Percentiles rank a stretch among this genome's conserved stretches.
Conservation (phyloP, 345 rosid genomes). For the Eucalyptus erythrocorys region DNA sequence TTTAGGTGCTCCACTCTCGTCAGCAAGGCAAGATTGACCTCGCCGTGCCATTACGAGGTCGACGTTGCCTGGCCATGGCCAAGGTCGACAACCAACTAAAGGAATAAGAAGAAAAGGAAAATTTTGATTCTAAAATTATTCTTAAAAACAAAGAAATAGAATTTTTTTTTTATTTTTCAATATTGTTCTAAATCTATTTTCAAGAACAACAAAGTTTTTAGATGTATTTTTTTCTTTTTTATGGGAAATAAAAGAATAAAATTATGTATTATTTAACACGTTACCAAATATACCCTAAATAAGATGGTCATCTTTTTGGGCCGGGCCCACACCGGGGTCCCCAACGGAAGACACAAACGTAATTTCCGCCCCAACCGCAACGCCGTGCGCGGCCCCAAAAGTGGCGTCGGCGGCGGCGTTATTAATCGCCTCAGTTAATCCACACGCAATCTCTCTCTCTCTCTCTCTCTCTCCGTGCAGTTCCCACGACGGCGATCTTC, state of each 20-base stretch:
- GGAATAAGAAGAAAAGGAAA: too few species aligned
- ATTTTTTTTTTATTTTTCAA: accelerated
- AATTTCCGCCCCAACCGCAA: not conserved
- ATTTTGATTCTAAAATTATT: too few species aligned
- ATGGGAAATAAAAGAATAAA: too few species aligned
- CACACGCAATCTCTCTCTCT: not conserved
- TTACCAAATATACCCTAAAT: not conserved
- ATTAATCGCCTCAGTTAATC: not conserved
- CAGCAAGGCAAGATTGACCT: not conserved
- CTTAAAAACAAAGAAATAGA: too few species aligned
- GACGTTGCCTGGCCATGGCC: accelerated
- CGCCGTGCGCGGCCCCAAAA: not conserved
- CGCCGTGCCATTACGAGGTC: accelerated
- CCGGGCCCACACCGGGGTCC: not conserved
- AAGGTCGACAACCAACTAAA: accelerated
- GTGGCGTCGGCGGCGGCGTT: not conserved
- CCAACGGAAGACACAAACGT: not conserved
- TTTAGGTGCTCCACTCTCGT: constrained; percentile 87
- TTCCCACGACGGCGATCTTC: not conserved
- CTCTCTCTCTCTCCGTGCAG: not conserved
- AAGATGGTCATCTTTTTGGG: not conserved
- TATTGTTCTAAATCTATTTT: too few species aligned
- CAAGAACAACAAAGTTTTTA: accelerated
- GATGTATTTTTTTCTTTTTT: too few species aligned
- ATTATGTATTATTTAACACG: too few species aligned